phyloP scores from a whole-genome alignment of 495 filamentous ascomycete species.

The Lasiosphaeriaceae sp. region DNA sequence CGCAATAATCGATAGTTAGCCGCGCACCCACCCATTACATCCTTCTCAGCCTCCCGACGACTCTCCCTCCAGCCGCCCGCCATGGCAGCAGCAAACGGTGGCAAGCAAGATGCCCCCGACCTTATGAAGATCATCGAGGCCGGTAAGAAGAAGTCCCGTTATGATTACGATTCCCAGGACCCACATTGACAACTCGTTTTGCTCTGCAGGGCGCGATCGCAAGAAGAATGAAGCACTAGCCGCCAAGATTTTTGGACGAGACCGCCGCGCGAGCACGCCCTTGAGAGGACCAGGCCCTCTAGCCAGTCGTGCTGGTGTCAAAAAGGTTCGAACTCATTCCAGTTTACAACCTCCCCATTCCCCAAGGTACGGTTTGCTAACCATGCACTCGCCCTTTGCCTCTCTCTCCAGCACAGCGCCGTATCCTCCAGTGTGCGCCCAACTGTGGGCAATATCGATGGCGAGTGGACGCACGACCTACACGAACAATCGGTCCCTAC shows the following conservation, averaged over 20 bases:
- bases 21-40: neutral
- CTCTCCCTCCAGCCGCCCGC: neutral
- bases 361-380: too few relatives aligned
- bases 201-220: constrained; percentile 57
- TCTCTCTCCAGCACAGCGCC: constrained; percentile 12
- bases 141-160: constrained; percentile 37
- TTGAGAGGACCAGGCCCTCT: constrained; percentile 53
- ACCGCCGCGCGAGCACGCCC: constrained; percentile 57
- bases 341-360: too few relatives aligned
- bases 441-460: constrained; percentile 44
- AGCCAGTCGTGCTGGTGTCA: constrained; percentile 70
- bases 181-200: constrained; percentile 15
- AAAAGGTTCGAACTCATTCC: constrained; percentile 64
- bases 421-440: constrained; percentile 18
- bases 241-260: constrained; percentile 63
- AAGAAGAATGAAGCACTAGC: constrained; percentile 70
- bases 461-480: constrained; percentile 59
- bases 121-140: constrained; percentile 65
- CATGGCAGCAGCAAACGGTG: constrained; percentile 31
- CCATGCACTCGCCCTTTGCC: constrained; percentile 5
- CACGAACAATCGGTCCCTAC: constrained; percentile 10
- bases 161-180: constrained; percentile 1
- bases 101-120: constrained; percentile 47
- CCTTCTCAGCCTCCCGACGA: neutral
- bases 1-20: too few relatives aligned